phyloP scores from a whole-genome alignment of 345 rosid species.

The Salix udensis region DNA sequence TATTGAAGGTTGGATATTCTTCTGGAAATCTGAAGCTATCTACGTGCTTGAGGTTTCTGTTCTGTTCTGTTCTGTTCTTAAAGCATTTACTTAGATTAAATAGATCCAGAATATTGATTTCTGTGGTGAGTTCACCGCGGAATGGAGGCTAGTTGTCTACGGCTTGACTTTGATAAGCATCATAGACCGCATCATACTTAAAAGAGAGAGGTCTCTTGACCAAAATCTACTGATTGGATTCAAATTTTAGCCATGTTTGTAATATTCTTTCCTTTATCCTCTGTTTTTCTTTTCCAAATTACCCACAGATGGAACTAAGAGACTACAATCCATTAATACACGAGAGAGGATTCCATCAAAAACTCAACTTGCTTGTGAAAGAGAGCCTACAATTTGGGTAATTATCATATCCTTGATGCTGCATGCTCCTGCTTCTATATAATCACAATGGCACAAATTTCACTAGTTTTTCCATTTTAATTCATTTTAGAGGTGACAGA shows the following conservation, averaged over 20 bases:
- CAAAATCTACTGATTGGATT: neutral
- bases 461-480: neutral
- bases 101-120: too few species aligned
- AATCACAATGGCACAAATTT: neutral
- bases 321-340: constrained; percentile 73
- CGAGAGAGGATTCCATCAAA: constrained; percentile 82
- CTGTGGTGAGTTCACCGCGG: too few species aligned
- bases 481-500: neutral
- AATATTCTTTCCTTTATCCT: neutral
- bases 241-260: neutral
- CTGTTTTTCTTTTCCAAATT: neutral
- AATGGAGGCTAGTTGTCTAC: too few species aligned
- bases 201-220: neutral
- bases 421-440: constrained; percentile 1
- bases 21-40: neutral
- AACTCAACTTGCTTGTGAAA: constrained; percentile 57
- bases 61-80: neutral
- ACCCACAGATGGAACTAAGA: constrained; percentile 55
- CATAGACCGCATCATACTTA: neutral
- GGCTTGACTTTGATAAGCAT: neutral
- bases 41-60: neutral
- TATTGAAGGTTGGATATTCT: constrained; percentile 46
- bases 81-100: neutral
- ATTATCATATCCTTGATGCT: constrained; percentile 16
- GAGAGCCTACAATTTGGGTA: constrained; percentile 82